Conservation (phyloP, 1,284 basidiomycete species). For the Xerocomus nothofagi region DNA sequence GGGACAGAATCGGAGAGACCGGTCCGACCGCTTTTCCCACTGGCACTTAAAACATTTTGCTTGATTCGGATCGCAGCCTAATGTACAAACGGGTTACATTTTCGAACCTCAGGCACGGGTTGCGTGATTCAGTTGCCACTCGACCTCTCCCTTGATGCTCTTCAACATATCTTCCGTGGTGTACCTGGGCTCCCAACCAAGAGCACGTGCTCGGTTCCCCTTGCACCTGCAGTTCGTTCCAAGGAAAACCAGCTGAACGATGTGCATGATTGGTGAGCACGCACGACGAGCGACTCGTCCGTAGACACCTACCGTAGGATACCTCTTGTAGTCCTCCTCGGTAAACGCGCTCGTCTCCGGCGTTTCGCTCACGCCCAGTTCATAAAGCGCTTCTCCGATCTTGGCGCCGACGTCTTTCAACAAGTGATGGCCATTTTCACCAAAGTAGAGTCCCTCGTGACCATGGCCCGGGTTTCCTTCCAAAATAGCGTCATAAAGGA, state of each 20-base stretch:
- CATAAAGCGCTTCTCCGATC: slow-evolving; percentile 33
- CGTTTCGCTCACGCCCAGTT: slow-evolving; percentile 31
- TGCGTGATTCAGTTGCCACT: slow-evolving; percentile 26
- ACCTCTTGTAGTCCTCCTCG: slow-evolving; percentile 35
- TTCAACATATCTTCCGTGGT: slow-evolving; percentile 47
- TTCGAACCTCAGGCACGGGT: background rate
- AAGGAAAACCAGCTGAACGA: slow-evolving; percentile 39
- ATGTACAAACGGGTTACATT: background rate
- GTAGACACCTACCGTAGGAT: slow-evolving; percentile 12
- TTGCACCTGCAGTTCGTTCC: slow-evolving; percentile 56
- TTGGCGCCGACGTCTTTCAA: slow-evolving; percentile 32
- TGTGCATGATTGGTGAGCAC: background rate
- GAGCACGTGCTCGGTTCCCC: slow-evolving; percentile 47
- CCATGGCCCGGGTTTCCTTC: slow-evolving; percentile 41
- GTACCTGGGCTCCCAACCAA: slow-evolving; percentile 58
- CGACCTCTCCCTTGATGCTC: slow-evolving; percentile 45
- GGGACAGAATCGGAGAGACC: too few species aligned
- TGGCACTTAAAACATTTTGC: too few species aligned
- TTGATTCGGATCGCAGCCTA: background rate
- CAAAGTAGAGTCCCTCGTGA: slow-evolving; percentile 52
- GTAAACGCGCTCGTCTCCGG: slow-evolving; percentile 36
- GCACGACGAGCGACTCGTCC: background rate
- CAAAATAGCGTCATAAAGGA: slow-evolving; percentile 36
- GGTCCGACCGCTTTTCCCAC: too few species aligned
- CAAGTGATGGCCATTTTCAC: slow-evolving; percentile 46